phyloP scores from a whole-genome alignment of 2,329 filamentous ascomycete genomes.

The Ophiostoma tasmaniense region DNA sequence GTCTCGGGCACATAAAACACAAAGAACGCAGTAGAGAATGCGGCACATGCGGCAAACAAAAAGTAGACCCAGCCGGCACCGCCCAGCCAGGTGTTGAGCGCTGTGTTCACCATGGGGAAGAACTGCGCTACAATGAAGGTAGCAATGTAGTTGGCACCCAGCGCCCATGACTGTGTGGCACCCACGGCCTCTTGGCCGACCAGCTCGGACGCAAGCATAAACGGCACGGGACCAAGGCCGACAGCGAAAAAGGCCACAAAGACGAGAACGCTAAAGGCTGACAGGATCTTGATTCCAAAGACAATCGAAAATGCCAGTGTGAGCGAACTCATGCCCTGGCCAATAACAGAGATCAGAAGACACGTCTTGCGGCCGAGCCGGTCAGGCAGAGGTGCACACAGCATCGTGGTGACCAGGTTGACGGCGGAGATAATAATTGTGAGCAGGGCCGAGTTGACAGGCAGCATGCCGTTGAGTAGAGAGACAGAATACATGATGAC shows the following conservation, averaged over 20 bases:
- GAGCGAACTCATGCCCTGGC: slow-evolving; percentile 73
- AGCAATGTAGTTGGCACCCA: slow-evolving; percentile 80
- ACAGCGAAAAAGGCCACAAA: slow-evolving; percentile 89
- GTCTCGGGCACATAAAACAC: slow-evolving; percentile 74
- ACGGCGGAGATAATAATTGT: slow-evolving; percentile 81
- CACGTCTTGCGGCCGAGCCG: slow-evolving; percentile 80
- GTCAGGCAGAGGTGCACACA: slow-evolving; percentile 77
- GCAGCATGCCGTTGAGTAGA: slow-evolving; percentile 70
- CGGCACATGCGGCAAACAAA: slow-evolving; percentile 72
- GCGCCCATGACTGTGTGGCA: slow-evolving; percentile 78
- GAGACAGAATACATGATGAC: slow-evolving; percentile 98
- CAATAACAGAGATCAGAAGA: slow-evolving; percentile 70
- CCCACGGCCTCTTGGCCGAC: slow-evolving; percentile 86
- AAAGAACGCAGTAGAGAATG: slow-evolving; percentile 63
- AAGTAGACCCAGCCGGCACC: slow-evolving; percentile 81
- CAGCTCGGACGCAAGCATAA: slow-evolving; percentile 85
- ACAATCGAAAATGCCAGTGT: slow-evolving; percentile 74
- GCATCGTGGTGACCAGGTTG: slow-evolving; percentile 75
- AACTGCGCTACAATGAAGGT: slow-evolving; percentile 92
- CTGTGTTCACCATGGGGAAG: slow-evolving; percentile 78
- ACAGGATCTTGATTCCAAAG: slow-evolving; percentile 62
- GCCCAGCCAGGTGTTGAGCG: slow-evolving; percentile 54
- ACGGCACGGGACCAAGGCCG: slow-evolving; percentile 86
- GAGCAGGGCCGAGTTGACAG: slow-evolving; percentile 70
- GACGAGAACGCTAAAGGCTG: slow-evolving; percentile 68